Percentiles rank a stretch among this genome's conserved stretches.
Evolutionary conservation across 2,329 filamentous ascomycete species (phyloP).

Genomic region (Botrytis medusae): DNA sequence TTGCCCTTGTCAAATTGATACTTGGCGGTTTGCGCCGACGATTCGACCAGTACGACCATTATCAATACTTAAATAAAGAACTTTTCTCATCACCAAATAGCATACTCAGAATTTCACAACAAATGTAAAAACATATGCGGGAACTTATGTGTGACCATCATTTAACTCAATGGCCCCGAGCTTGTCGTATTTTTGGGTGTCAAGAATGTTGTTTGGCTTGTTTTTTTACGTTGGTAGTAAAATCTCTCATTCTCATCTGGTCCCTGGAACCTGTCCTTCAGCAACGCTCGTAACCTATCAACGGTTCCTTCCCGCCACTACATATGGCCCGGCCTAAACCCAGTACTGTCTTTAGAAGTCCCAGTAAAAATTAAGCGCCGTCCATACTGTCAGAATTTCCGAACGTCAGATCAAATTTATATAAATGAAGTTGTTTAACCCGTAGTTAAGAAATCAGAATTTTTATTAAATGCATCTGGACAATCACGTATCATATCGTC

Average conservation of each 20-base stretch:
- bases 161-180: neutral
- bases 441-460: neutral
- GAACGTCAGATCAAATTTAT: neutral
- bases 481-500: neutral
- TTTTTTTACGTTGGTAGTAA: neutral
- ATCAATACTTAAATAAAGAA: neutral
- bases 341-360: neutral
- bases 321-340: neutral
- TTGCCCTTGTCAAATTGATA: constrained; percentile 37
- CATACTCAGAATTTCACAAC: neutral
- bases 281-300: neutral
- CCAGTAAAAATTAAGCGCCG: neutral
- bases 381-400: neutral
- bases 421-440: neutral
- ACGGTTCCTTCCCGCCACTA: neutral
- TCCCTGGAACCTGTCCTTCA: neutral
- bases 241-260: neutral
- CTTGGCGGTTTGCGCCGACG: neutral
- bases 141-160: neutral
- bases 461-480: neutral
- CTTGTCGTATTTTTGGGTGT: neutral
- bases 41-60: neutral
- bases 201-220: neutral
- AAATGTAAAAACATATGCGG: neutral
- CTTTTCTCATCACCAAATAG: neutral